phyloP scores from a whole-genome alignment of 2,329 filamentous ascomycete species.

The Fusarium palustre region DNA sequence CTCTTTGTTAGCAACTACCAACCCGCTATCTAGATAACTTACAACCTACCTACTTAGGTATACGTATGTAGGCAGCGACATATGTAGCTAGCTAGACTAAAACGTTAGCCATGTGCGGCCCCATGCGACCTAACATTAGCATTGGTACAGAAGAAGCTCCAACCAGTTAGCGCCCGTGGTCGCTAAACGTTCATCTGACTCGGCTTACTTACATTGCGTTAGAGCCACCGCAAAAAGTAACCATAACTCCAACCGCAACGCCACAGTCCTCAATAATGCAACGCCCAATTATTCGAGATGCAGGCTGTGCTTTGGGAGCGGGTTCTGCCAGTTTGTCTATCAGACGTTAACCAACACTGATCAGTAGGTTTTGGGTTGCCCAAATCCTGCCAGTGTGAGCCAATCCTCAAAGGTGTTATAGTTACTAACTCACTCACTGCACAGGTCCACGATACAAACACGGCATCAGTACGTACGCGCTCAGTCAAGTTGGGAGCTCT shows the following conservation, averaged over 20 bases:
- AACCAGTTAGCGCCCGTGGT: slow-evolving; percentile 29
- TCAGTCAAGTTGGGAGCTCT: neutral
- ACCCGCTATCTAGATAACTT: neutral
- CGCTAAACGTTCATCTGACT: slow-evolving; percentile 17
- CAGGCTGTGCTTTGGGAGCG: slow-evolving; percentile 14
- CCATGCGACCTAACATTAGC: slow-evolving; percentile 13
- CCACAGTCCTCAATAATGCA: slow-evolving; percentile 19
- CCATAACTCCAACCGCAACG: slow-evolving; percentile 30
- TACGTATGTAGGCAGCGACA: too few species aligned
- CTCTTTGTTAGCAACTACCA: neutral
- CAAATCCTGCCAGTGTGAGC: neutral
- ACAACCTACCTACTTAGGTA: too few species aligned
- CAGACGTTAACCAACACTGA: too few species aligned
- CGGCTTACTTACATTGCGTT: slow-evolving; percentile 42
- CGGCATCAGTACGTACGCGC: neutral
- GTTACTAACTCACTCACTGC: neutral
- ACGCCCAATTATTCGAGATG: slow-evolving; percentile 17
- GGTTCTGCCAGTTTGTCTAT: neutral
- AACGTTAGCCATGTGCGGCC: slow-evolving; percentile 24
- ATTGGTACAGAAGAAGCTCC: slow-evolving; percentile 13
- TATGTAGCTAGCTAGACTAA: too few species aligned
- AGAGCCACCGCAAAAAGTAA: slow-evolving; percentile 47
- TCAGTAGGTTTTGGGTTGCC: slow-evolving; percentile 8
- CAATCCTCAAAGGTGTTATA: neutral
- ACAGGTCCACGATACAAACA: neutral